Evolutionary conservation across 495 filamentous ascomycete genomes (phyloP).

Genomic region (Recurvomyces mirabilis): DNA sequence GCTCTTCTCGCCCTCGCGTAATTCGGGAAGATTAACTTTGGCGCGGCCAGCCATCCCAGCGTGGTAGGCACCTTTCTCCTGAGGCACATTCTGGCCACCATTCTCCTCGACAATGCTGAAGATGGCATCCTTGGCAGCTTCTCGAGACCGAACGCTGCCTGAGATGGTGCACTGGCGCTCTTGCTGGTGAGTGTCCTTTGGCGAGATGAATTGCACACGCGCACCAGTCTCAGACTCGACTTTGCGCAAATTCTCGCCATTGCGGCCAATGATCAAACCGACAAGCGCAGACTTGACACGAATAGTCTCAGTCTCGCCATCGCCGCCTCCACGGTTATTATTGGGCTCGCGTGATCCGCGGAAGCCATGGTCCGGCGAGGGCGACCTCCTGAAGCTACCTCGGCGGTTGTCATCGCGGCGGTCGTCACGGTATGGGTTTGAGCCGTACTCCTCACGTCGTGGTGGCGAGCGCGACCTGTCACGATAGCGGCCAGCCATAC

Average conservation of each 20-base stretch:
- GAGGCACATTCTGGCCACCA: conserved; percentile 42
- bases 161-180: conserved; percentile 68
- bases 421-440: conserved; percentile 68
- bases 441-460: conserved; percentile 47
- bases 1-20: conserved; percentile 60
- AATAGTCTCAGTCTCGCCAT: conserved; percentile 59
- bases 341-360: conserved; percentile 31
- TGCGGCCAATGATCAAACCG: conserved; percentile 71
- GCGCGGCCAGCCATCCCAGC: conserved; percentile 20
- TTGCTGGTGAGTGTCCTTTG: conserved; percentile 50
- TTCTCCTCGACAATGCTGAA: conserved; percentile 74
- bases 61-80: conserved; percentile 22
- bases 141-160: conserved; percentile 51
- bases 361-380: conserved; percentile 32
- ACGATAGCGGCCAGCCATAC: conserved; percentile 43
- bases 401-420: conserved; percentile 50
- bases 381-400: conserved; percentile 27
- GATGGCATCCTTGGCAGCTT: conserved; percentile 61
- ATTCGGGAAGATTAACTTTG: conserved; percentile 40
- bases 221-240: conserved; percentile 65
- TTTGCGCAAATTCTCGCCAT: conserved; percentile 69
- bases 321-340: conserved; percentile 14
- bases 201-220: conserved; percentile 71
- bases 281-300: conserved; percentile 67
- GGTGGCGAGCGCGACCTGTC: conserved; percentile 60